A percentile compares a stretch with the other conserved stretches of the same genome.
Evolutionary conservation across 164 flowering plant species (phyloP).

Genomic region (Echeveria elegans): DNA sequence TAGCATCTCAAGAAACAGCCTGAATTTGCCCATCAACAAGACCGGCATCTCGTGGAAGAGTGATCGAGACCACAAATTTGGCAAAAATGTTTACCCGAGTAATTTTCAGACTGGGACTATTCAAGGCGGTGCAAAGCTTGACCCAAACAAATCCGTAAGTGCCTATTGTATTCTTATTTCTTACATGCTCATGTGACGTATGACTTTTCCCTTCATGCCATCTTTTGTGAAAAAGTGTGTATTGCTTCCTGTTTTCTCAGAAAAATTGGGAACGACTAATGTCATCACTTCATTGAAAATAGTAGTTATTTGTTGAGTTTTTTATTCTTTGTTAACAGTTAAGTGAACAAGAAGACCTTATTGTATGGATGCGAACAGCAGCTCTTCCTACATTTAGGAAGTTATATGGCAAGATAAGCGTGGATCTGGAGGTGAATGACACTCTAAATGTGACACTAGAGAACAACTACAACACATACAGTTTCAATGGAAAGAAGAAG

Average conservation of each 20-base stretch:
- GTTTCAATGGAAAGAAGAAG: conserved; percentile 66
- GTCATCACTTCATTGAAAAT: background rate
- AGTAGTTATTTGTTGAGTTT: background rate
- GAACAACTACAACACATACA: conserved; percentile 80
- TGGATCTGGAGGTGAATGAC: conserved; percentile 48
- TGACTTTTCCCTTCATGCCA: background rate
- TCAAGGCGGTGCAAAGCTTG: conserved; percentile 69
- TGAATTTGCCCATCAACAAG: conserved; percentile 39
- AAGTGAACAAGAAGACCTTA: conserved; percentile 83
- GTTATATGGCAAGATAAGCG: conserved; percentile 71
- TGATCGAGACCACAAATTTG: conserved; percentile 76
- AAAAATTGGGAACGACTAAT: background rate
- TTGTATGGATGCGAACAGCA: conserved; percentile 97
- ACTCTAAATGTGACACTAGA: conserved; percentile 38
- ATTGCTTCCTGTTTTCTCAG: too few relatives aligned
- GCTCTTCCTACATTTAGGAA: conserved; percentile 84
- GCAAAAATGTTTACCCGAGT: conserved; percentile 68
- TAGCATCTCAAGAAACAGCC: conserved; percentile 33
- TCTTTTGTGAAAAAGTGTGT: too few relatives aligned
- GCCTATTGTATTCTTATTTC: background rate
- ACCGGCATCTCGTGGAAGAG: conserved; percentile 83
- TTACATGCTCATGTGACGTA: background rate
- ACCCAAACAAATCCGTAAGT: conserved; percentile 36
- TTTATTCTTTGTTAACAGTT: conserved; percentile 29
- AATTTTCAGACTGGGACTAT: conserved; percentile 76